A percentile compares a stretch with the other conserved stretches of the same genome.
phyloP scores from a whole-genome alignment of 768 basidiomycete species.

The Basidioascus undulatus region DNA sequence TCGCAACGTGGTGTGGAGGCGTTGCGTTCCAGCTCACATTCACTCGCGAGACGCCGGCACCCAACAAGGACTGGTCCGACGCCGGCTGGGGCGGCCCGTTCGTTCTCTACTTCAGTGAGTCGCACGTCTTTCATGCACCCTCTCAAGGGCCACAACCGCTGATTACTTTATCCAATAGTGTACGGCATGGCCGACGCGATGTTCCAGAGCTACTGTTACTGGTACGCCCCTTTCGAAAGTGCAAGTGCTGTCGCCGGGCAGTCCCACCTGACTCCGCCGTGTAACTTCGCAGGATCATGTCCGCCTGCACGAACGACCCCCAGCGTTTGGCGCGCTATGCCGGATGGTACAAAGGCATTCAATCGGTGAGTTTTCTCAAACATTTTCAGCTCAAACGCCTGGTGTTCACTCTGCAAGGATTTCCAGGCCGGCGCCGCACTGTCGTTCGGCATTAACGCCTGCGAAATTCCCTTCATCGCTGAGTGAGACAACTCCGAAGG shows the following conservation, averaged over 20 bases:
- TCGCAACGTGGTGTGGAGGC: neutral
- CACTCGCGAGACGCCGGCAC: neutral
- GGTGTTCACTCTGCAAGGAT: no score
- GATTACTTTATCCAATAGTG: no score
- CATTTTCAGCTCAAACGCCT: no score
- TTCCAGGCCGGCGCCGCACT: neutral
- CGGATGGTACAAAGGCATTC: neutral
- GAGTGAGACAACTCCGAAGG: neutral
- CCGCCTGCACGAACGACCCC: neutral
- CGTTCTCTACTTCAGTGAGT: no score
- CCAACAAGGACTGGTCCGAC: neutral
- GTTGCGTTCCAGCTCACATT: neutral
- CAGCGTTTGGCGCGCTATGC: neutral
- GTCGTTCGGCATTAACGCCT: neutral
- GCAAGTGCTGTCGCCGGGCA: no score
- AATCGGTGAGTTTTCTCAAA: neutral
- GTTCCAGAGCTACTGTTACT: constrained; percentile 1
- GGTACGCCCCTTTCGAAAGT: no score
- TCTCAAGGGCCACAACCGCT: no score
- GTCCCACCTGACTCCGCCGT: no score
- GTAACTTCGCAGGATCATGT: no score
- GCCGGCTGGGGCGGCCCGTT: neutral
- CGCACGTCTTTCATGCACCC: no score
- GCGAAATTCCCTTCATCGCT: neutral
- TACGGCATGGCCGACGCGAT: neutral